A percentile compares a stretch with the other conserved stretches of the same genome.
Evolutionary conservation across 2,329 filamentous ascomycete species (phyloP).

Genomic region (Annulohypoxylon truncatum): DNA sequence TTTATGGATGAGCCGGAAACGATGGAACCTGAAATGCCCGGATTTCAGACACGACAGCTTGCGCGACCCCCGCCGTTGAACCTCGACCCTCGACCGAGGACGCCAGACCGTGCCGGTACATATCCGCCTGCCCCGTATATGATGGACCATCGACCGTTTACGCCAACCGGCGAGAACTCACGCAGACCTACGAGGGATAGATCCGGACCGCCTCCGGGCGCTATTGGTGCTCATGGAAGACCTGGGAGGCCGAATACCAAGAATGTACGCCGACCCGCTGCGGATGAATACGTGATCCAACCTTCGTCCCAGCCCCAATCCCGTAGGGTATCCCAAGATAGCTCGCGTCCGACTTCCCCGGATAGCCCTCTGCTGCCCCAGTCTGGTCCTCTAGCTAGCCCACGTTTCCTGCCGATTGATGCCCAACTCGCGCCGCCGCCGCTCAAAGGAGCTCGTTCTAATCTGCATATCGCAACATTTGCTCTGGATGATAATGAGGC

Average conservation of each 20-base stretch:
- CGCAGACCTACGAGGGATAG: conserved; percentile 23
- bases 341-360: conserved; percentile 42
- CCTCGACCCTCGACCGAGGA: conserved; percentile 23
- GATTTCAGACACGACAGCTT: conserved; percentile 10
- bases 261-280: conserved; percentile 30
- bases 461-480: conserved; percentile 8
- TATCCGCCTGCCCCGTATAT: conserved; percentile 28
- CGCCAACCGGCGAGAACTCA: conserved; percentile 24
- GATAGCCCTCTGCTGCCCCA: conserved; percentile 47
- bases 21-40: conserved; percentile 41
- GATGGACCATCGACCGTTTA: conserved; percentile 18
- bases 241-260: conserved; percentile 27
- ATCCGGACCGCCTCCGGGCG: conserved; percentile 35
- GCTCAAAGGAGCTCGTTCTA: conserved; percentile 3
- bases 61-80: conserved; percentile 34
- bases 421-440: conserved; percentile 34
- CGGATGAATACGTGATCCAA: conserved; percentile 34
- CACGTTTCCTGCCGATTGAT: conserved; percentile 37
- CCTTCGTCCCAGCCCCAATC: conserved; percentile 15
- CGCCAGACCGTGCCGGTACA: conserved; percentile 34
- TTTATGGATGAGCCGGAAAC: neutral
- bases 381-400: conserved; percentile 45
- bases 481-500: conserved; percentile 4
- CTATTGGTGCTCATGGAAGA: conserved; percentile 35
- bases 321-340: conserved; percentile 35